Base-by-base conservation (phyloP, 2,329 filamentous ascomycete genomes). In the Thermothelomyces thermophilus region DNA sequence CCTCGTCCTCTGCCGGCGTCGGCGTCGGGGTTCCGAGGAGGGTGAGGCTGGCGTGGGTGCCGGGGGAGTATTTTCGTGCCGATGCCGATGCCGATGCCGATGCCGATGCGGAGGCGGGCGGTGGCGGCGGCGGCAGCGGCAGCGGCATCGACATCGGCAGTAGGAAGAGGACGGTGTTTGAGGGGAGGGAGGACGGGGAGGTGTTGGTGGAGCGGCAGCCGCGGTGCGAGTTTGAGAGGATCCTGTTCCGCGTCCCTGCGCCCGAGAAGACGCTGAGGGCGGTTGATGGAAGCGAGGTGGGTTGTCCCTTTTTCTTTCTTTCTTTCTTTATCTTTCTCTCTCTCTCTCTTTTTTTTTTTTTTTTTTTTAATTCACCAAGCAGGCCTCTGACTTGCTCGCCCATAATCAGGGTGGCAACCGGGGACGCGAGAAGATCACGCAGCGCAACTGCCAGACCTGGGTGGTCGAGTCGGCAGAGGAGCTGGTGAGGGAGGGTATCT, bases 371-470 rank as follows among this genome's bases (percentile, higher is more conserved):
- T n/a, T n/a, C n/a, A n/a, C n/a, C n/a, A n/a, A n/a, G n/a, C n/a
- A n/a, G n/a, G n/a, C n/a, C n/a, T n/a, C n/a, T n/a, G n/a, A n/a
- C n/a, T n/a, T n/a, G n/a, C n/a, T n/a, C n/a, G n/a, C n/a, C n/a
- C n/a, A n/a, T n/a, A n/a, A n/a, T n/a, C n/a, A n/a, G n/a, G n/a
- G n/a, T n/a, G n/a, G n/a, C 26, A 41, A 24, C 13, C 8, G 28
- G 30, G 2, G 9, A 22, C 41, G 31, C n/a, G 19, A 5, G 13
- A 52, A 28, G 36, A 55, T 55, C 13, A 52, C 20, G 34, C 53
- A 55, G 44, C 24, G 53, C 11, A 55, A 55, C 36, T 55, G 53
- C 37, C 53, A 55, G 47, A 53, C 44, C 2, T 55, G 53, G 53
- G 41, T 55, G 9, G 26, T 55, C 5, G 50, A 53, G 28, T 36